A percentile compares a stretch with the other conserved stretches of the same genome.
phyloP scores from a whole-genome alignment of 2,329 filamentous ascomycete genomes.

The Scortechinia acanthostroma region DNA sequence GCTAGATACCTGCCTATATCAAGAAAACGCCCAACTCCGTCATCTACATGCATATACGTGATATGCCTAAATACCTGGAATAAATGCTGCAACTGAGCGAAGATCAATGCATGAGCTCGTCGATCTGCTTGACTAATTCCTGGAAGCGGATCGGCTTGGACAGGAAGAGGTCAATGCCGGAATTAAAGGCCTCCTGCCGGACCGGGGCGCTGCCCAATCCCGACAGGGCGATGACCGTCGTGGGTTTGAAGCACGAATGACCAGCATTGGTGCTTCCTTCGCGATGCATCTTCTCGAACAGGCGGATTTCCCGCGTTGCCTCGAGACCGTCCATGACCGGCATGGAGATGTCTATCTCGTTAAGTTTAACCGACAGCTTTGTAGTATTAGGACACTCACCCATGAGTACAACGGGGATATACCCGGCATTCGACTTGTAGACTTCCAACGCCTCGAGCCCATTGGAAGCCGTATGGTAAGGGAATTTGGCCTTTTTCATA shows the following conservation, averaged over 20 bases:
- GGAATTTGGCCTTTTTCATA: slow-evolving; percentile 29
- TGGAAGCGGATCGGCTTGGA: slow-evolving; percentile 40
- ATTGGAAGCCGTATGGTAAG: slow-evolving; percentile 31
- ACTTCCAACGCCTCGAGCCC: slow-evolving; percentile 36
- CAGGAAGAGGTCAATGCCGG: slow-evolving; percentile 43
- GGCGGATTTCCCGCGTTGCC: slow-evolving; percentile 37
- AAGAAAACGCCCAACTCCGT: too few species aligned
- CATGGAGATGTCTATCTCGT: slow-evolving; percentile 39
- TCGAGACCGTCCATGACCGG: slow-evolving; percentile 43
- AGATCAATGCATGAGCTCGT: too few species aligned
- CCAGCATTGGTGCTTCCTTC: slow-evolving; percentile 9
- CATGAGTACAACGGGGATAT: slow-evolving; percentile 26
- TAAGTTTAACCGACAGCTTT: neutral
- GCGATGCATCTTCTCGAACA: slow-evolving; percentile 31
- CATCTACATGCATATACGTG: too few species aligned
- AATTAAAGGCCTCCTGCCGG: slow-evolving; percentile 37
- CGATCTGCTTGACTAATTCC: slow-evolving; percentile 14
- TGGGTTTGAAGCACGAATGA: too few species aligned
- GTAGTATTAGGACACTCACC: neutral
- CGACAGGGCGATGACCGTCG: slow-evolving; percentile 41
- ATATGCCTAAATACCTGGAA: too few species aligned
- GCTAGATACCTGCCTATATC: too few species aligned
- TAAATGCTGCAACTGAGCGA: too few species aligned
- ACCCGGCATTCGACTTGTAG: slow-evolving; percentile 22
- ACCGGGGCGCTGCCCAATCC: slow-evolving; percentile 39